Evolutionary conservation across 2,329 filamentous ascomycete species (phyloP), one percentile per base, ranked within the genome.

Genomic region (Pseudocercospora fijiensis): DNA sequence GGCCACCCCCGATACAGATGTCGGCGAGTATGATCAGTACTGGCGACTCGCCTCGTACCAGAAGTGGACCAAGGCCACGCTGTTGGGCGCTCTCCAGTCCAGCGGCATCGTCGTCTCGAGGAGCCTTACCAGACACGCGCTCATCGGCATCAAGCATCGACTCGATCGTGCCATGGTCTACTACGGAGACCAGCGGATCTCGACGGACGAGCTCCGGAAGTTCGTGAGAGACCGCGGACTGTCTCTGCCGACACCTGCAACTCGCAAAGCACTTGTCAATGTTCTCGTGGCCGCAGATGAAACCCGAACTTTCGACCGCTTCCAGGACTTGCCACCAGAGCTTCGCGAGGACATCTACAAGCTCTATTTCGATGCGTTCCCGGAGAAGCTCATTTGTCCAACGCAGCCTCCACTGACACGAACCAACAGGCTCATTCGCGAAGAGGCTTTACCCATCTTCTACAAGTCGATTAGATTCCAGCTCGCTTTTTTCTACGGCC

Each of bases 381-480:
- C 47, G 6, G 8, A 28, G 0, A 8, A 20, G 3, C 18, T 65
- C 20, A 30, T n/a, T n/a, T 33, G 7, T 30, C 60, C 60, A 2
- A 61, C 58, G 5, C 61, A 66, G 28, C 64, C 64, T 49, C 64
- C 64, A 6, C 4, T 64, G 1, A 11, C 61, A 5, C 52, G 53
- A 6, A 45, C 22, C 22, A 61, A 13, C n/a, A 45, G 24, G 7
- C 47, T 64, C 1, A n/a, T 64, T 1, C 64, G 64, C 4, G 26
- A 37, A 10, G 64, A 64, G 27, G 55, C 11, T 2, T 28, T 64
- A 1, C 55, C 64, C 1, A 16, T 64, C 1, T 64, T 66, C 41
- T 61, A 62, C 58, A 26, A 24, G 6, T 24, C 2, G 7, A 24
- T 4, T 9, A 45, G 16, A 18, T 58, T 62, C 45, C 16, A 41